phyloP scores from a whole-genome alignment of 1,139 yeast species.

The Candida tunisiensis region DNA sequence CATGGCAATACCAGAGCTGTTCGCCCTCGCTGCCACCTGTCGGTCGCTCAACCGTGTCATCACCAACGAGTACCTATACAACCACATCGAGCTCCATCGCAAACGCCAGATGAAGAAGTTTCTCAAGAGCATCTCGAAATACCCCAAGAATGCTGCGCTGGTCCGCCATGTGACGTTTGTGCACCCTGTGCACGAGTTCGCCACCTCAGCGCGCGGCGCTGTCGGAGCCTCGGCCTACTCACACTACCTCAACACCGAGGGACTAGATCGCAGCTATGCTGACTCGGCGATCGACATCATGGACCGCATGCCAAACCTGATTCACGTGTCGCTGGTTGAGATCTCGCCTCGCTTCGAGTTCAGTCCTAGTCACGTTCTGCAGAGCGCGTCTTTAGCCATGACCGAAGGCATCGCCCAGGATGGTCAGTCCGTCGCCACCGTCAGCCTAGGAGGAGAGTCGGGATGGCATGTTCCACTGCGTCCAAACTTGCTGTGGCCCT shows the following conservation, averaged over 20 bases:
- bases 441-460: too few species aligned
- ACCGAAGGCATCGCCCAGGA: too few species aligned
- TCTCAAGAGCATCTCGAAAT: too few species aligned
- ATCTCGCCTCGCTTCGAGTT: not conserved
- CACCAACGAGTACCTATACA: not conserved
- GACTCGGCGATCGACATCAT: not conserved
- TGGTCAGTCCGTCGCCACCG: too few species aligned
- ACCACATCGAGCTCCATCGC: not conserved
- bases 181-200: not conserved
- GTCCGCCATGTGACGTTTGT: too few species aligned
- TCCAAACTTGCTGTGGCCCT: not conserved
- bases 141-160: too few species aligned
- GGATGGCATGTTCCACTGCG: not conserved
- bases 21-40: not conserved
- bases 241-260: too few species aligned
- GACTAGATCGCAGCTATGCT: too few species aligned
- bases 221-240: not conserved
- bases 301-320: not conserved
- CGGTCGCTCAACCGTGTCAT: not conserved
- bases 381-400: too few species aligned
- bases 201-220: not conserved
- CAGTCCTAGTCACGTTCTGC: too few species aligned
- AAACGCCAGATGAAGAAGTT: constrained; percentile 1
- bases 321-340: not conserved
- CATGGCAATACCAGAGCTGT: not conserved